Conservation (phyloP, 805 yeast species). For the Danielia reshetovae region DNA sequence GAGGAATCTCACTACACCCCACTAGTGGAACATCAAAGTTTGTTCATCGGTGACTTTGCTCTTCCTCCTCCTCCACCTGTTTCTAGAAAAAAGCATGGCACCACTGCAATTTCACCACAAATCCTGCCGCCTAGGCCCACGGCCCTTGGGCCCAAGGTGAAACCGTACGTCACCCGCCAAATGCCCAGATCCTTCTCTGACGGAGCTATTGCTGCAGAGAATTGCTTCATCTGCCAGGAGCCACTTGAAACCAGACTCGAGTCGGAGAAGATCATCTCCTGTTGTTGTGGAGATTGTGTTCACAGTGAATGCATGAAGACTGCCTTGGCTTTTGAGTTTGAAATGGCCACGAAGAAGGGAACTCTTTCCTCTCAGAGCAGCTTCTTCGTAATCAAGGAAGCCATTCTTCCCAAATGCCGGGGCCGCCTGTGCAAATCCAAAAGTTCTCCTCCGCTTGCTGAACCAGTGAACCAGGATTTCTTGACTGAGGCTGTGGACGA, state of each 20-base stretch:
- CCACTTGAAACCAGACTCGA: constrained; percentile 41
- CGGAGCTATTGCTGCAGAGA: background rate
- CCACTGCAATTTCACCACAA: too few relatives aligned
- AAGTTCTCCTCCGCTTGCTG: background rate
- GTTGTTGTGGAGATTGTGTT: constrained; percentile 51
- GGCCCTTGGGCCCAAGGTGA: constrained; percentile 3
- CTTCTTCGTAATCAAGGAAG: background rate
- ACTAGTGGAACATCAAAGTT: constrained; percentile 9
- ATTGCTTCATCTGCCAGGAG: constrained; percentile 53
- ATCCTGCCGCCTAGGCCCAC: too few relatives aligned
- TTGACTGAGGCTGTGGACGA: constrained; percentile 7
- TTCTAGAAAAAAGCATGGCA: background rate
- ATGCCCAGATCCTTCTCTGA: background rate
- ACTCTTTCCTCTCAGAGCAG: too few relatives aligned
- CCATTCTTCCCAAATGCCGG: constrained; percentile 10
- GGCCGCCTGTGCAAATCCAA: constrained; percentile 9
- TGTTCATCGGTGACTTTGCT: constrained; percentile 10
- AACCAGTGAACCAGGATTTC: constrained; percentile 9
- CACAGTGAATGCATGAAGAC: constrained; percentile 55
- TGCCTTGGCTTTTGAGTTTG: constrained; percentile 9
- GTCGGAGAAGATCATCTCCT: constrained; percentile 43
- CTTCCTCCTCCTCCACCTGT: constrained; percentile 19
- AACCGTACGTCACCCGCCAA: background rate
- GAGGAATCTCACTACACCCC: constrained; percentile 9
- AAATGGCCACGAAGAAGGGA: constrained; percentile 2